Evolutionary conservation across 768 basidiomycete species (phyloP).

Genomic region (Hebeloma cylindrosporum): DNA sequence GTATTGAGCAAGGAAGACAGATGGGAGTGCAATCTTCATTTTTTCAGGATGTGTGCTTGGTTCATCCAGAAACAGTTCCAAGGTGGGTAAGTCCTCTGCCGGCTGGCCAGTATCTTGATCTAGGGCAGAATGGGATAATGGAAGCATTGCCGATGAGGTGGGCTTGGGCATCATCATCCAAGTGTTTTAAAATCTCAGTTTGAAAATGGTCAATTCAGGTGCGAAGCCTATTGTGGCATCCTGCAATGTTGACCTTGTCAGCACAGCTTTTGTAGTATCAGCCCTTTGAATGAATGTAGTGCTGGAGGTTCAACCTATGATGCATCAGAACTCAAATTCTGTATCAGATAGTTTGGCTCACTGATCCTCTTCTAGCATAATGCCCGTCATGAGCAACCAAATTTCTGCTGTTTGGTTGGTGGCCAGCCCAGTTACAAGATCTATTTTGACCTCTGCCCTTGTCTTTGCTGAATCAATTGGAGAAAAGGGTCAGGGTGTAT

Average conservation of each 20-base stretch:
- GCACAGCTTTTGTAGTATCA: background rate
- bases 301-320: background rate
- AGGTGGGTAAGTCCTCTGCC: no score
- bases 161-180: background rate
- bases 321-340: no score
- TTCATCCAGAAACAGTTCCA: no score
- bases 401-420: background rate
- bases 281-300: background rate
- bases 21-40: background rate
- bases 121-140: background rate
- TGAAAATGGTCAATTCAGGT: background rate
- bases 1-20: background rate
- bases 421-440: no score
- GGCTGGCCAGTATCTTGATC: background rate
- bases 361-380: background rate
- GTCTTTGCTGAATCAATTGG: no score
- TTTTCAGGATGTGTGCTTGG: no score
- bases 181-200: background rate
- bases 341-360: background rate
- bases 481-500: no score
- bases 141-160: no score
- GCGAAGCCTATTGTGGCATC: background rate
- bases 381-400: background rate
- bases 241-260: background rate
- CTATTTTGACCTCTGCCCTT: no score